Base-by-base conservation (phyloP, 2,329 filamentous ascomycete genomes). In the Talaromyces sp. region DNA sequence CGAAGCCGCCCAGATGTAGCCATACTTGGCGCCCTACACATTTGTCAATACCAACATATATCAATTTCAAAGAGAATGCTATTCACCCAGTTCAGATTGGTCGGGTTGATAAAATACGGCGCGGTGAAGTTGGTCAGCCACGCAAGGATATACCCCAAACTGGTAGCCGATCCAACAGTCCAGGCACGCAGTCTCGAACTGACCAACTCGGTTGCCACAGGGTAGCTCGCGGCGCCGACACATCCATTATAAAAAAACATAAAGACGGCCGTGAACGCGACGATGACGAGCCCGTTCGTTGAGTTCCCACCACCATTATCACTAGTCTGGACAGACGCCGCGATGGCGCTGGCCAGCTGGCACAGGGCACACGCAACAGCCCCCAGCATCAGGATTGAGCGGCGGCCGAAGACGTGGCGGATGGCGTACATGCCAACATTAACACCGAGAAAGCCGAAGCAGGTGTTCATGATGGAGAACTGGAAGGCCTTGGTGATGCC, bases 371-470 rank as follows among this genome's bases (percentile, higher is more conserved):
- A 81, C 3, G 71, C 68, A 1, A 76, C 61, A 0, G 78, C 76
- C 3, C 81, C 81, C 2, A 78, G 71, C 59, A 82, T 82, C 55
- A 83, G 74, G 33, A 83, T 77, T 2, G 72, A 72, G 7, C 81
- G 75, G 2, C 81, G 75, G 0, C 81, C 81, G 57, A 81, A 72
- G 15, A 81, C 68, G 33, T 80, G 71, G 25, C 78, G 77, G 72
- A 83, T 82, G 17, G 78, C 71, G 64, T 75, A 80, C 63, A 84
- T 80, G 49, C 81, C 80, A 27, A 80, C 59, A 56, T 82, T 80
- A 42, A 81, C 79, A 0, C 80, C 80, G 8, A 82, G 53, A 52
- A 83, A 78, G 2, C 80, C 80, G 22, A 83, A 67, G 58, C 78
- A 82, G 4, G 77, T 79, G 62, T 79, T 80, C 75, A 83, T 78